Base-by-base conservation (phyloP, 1,139 yeast genomes). In the Oligophagozyma castellii region DNA sequence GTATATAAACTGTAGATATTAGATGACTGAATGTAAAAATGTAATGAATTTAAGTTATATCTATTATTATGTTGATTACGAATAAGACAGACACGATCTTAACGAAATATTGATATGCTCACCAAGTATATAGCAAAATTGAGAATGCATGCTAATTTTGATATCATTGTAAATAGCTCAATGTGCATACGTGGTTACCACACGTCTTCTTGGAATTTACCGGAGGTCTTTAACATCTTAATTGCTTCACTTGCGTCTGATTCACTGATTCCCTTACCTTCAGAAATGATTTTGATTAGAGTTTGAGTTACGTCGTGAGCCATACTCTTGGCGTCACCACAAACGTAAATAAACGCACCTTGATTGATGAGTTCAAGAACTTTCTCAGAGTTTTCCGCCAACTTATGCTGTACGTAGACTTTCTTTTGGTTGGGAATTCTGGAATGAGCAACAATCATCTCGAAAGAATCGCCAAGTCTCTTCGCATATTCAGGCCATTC, bases 301-400 rank as follows among this genome's bases (percentile, higher is more conserved):
- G 93, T 65, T 27, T 64, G 58, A 48, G 80, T 89, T n/a, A 89
- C 98, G 51, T 84, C 95, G 56, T 93, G 76, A 2, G 98, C 95
- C 98, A 89, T 89, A 44, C 70, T 73, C 28, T 79, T 71, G 19
- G 98, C 96, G 61, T 89, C 96, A 49, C 98, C 98, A 65, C 98
- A 89, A 18, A 89, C 94, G 53, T 89, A 89, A 40, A 89, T 67
- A 52, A 74, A 78, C 0, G 94, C 95, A 32, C 95, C 95, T 21
- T 67, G 58, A 35, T 66, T 61, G 32, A 89, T 56, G 37, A 86
- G 59, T 30, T 66, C 58, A 44, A 70, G 67, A 31, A 86, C 62
- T 14, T 76, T 65, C 12, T 59, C 53, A 23, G 52, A 49, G 36
- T 67, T 65, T 49, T 80, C 86, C 35, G 59, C 46, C 41, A 89